Conservation (phyloP, 78 protist genomes). For the Protostelium mycophagum region DNA sequence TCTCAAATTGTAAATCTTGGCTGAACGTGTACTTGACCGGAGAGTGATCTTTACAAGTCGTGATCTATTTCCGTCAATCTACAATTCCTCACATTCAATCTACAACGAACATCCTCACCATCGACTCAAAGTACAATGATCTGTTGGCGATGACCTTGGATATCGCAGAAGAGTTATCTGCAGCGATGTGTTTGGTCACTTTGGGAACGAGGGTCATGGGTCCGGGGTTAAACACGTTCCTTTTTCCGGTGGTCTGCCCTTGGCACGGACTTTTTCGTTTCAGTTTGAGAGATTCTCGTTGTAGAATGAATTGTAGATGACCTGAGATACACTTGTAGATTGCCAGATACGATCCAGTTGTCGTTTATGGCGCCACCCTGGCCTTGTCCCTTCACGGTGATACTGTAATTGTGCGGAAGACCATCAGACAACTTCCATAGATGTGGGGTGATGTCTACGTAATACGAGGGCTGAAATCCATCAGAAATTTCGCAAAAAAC, state of each 20-base stretch:
- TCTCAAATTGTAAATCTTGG: neutral
- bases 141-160: neutral
- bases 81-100: neutral
- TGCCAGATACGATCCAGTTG: neutral
- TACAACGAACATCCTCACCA: too few species aligned
- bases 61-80: neutral
- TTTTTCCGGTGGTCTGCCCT: neutral
- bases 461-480: neutral
- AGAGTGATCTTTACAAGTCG: neutral
- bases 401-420: neutral
- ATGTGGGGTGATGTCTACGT: neutral
- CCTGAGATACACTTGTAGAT: neutral
- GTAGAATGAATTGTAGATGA: neutral
- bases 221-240: neutral
- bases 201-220: neutral
- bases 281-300: neutral
- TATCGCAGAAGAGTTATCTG: neutral
- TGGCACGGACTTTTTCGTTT: neutral
- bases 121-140: too few species aligned
- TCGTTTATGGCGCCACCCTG: neutral
- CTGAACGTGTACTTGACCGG: neutral
- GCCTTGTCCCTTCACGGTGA: neutral
- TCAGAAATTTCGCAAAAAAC: too few species aligned
- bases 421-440: neutral
- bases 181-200: neutral